Percentiles rank a stretch among this genome's conserved stretches.
Evolutionary conservation across 495 filamentous ascomycete genomes (phyloP).

Genomic region (Talaromyces nanjingensis): DNA sequence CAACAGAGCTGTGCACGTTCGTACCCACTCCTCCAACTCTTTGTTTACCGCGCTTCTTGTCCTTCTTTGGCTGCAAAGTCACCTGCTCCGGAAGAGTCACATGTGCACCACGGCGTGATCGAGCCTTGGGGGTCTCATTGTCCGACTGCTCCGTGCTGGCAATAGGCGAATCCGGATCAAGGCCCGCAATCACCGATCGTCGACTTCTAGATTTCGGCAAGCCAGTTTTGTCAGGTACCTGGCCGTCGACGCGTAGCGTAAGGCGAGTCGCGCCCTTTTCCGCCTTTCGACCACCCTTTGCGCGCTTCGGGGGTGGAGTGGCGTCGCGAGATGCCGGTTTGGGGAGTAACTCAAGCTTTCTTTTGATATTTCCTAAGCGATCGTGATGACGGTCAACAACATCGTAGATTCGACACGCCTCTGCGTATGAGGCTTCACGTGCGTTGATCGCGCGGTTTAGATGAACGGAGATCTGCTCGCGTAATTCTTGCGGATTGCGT

Average conservation of each 20-base stretch:
- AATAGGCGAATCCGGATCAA: slow-evolving; percentile 38
- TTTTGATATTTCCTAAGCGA: slow-evolving; percentile 66
- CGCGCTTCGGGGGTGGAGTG: slow-evolving; percentile 54
- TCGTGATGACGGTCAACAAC: slow-evolving; percentile 71
- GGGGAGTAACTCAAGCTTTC: slow-evolving; percentile 73
- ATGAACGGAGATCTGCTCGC: slow-evolving; percentile 66
- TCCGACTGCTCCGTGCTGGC: slow-evolving; percentile 43
- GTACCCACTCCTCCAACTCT: slow-evolving; percentile 39
- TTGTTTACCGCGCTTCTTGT: slow-evolving; percentile 42
- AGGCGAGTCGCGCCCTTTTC: slow-evolving; percentile 47
- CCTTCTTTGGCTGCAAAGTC: slow-evolving; percentile 23
- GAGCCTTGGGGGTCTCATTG: slow-evolving; percentile 23
- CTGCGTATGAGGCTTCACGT: slow-evolving; percentile 71
- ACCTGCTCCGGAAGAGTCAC: background rate
- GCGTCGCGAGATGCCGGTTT: slow-evolving; percentile 65
- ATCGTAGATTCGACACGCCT: slow-evolving; percentile 74
- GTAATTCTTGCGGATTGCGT: slow-evolving; percentile 52
- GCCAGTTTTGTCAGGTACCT: slow-evolving; percentile 21
- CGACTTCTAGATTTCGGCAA: slow-evolving; percentile 30
- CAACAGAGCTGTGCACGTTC: slow-evolving; percentile 46
- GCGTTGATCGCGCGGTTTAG: slow-evolving; percentile 68
- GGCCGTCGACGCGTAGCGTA: slow-evolving; percentile 55
- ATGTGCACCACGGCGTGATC: slow-evolving; percentile 12
- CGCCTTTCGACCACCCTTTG: slow-evolving; percentile 35
- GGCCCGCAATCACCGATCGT: slow-evolving; percentile 25